phyloP scores from a whole-genome alignment of 2,329 filamentous ascomycete genomes.

The Plenodomus lindquistii region DNA sequence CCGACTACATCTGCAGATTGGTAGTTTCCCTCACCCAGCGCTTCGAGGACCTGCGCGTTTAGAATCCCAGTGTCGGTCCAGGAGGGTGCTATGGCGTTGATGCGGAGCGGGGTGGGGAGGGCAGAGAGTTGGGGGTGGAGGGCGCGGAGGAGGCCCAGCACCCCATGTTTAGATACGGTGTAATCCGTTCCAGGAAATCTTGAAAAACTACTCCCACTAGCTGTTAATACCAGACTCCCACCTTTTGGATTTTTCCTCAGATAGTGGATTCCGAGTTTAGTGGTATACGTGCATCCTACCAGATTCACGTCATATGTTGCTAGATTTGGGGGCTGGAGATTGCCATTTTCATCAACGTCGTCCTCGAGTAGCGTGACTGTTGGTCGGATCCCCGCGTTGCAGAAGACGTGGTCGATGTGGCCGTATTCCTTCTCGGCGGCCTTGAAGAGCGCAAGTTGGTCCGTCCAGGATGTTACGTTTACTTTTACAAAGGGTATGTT shows the following conservation, averaged over 20 bases:
- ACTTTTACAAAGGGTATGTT: conserved; percentile 28
- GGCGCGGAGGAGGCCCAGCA: conserved; percentile 36
- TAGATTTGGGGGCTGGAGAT: conserved; percentile 31
- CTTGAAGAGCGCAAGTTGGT: conserved; percentile 58
- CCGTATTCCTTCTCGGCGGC: conserved; percentile 49
- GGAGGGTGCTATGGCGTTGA: conserved; percentile 38
- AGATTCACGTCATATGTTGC: conserved; percentile 35
- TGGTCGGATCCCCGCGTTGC: conserved; percentile 37
- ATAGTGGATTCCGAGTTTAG: conserved; percentile 34
- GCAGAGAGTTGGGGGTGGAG: conserved; percentile 24
- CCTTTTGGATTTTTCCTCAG: conserved; percentile 28
- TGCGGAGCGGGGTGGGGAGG: conserved; percentile 32
- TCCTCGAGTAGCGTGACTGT: conserved; percentile 29
- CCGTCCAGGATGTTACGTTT: conserved; percentile 53
- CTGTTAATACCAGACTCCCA: conserved; percentile 40
- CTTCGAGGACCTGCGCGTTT: conserved; percentile 9
- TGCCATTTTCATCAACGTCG: conserved; percentile 33
- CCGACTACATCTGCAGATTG: conserved; percentile 32
- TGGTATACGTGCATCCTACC: conserved; percentile 33
- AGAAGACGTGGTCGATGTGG: conserved; percentile 52
- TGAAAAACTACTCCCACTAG: conserved; percentile 32
- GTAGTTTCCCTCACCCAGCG: conserved; percentile 18
- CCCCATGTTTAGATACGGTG: conserved; percentile 36
- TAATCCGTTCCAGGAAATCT: conserved; percentile 35
- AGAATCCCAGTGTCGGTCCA: conserved; percentile 39